A percentile compares a stretch with the other conserved stretches of the same genome.
phyloP scores from a whole-genome alignment of 257 asterid species.

The Solanum phureja region DNA sequence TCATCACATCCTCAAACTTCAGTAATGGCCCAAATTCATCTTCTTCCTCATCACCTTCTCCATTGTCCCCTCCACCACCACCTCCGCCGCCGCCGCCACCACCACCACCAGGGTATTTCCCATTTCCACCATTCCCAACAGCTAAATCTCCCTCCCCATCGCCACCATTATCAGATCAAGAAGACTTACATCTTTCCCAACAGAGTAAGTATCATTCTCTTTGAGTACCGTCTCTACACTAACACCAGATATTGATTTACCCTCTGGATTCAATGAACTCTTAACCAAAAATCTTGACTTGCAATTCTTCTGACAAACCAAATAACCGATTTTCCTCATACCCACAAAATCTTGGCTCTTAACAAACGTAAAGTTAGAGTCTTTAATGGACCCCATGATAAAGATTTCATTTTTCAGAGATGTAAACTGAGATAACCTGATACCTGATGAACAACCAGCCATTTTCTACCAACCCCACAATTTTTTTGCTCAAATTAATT shows the following conservation, averaged over 20 bases:
- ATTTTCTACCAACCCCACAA: slow-evolving; percentile 9
- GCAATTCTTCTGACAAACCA: slow-evolving; percentile 7
- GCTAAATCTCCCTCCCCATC: slow-evolving; percentile 16
- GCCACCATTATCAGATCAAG: slow-evolving; percentile 15
- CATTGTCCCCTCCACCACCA: slow-evolving; percentile 31
- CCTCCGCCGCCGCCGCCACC: slow-evolving; percentile 38
- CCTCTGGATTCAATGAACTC: slow-evolving; percentile 28
- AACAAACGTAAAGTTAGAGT: slow-evolving; percentile 10
- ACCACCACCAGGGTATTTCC: slow-evolving; percentile 34
- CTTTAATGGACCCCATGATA: slow-evolving; percentile 9
- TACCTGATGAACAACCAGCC: slow-evolving; percentile 54
- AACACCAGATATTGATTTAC: slow-evolving; percentile 26
- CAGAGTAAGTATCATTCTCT: slow-evolving; percentile 4
- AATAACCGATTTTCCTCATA: slow-evolving; percentile 7
- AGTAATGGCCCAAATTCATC: slow-evolving; percentile 75
- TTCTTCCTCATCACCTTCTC: slow-evolving; percentile 49
- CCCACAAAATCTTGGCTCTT: slow-evolving; percentile 7
- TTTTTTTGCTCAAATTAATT: background rate
- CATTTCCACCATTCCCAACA: slow-evolving; percentile 50
- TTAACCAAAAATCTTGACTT: slow-evolving; percentile 33
- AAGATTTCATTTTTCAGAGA: slow-evolving; percentile 25
- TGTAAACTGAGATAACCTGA: slow-evolving; percentile 29
- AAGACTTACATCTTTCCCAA: slow-evolving; percentile 21
- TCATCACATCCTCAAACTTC: slow-evolving; percentile 83
- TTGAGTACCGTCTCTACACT: slow-evolving; percentile 13